Conservation (phyloP, 129 eudicot genomes). For the Tagetes erecta region DNA sequence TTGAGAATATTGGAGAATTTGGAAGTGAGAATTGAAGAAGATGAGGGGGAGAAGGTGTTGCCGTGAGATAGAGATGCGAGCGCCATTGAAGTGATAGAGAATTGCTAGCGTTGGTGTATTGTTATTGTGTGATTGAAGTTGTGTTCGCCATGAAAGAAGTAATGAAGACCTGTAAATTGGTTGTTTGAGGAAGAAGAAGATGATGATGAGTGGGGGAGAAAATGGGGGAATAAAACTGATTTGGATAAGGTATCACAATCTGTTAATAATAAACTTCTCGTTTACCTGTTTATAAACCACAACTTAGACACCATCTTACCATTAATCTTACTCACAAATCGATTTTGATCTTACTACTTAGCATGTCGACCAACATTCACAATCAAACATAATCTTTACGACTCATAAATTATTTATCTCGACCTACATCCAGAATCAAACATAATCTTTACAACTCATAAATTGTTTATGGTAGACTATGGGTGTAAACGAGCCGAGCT, state of each 20-base stretch:
- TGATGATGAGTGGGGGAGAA: conserved; percentile 28
- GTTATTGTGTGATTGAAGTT: background rate
- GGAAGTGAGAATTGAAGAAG: conserved; percentile 20
- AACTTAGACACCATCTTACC: background rate
- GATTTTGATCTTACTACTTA: too few relatives aligned
- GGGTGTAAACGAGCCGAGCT: too few relatives aligned
- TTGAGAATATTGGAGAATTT: conserved; percentile 15
- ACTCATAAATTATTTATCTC: too few relatives aligned
- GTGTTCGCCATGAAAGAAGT: conserved; percentile 16
- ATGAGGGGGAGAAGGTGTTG: conserved; percentile 23
- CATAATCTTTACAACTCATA: too few relatives aligned
- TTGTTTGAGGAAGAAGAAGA: conserved; percentile 18
- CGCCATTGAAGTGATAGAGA: conserved; percentile 16
- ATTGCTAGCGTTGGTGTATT: background rate
- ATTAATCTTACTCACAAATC: too few relatives aligned
- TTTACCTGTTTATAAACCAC: background rate
- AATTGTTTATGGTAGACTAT: too few relatives aligned
- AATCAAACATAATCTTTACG: too few relatives aligned
- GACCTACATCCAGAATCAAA: too few relatives aligned
- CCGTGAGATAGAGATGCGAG: conserved; percentile 21
- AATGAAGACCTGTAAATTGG: conserved; percentile 6
- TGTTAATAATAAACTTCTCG: too few relatives aligned
- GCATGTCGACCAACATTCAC: too few relatives aligned
- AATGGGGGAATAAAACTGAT: conserved; percentile 16
- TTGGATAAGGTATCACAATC: conserved; percentile 32